phyloP scores from a whole-genome alignment of 345 rosid genomes.

The Brassica incana region DNA sequence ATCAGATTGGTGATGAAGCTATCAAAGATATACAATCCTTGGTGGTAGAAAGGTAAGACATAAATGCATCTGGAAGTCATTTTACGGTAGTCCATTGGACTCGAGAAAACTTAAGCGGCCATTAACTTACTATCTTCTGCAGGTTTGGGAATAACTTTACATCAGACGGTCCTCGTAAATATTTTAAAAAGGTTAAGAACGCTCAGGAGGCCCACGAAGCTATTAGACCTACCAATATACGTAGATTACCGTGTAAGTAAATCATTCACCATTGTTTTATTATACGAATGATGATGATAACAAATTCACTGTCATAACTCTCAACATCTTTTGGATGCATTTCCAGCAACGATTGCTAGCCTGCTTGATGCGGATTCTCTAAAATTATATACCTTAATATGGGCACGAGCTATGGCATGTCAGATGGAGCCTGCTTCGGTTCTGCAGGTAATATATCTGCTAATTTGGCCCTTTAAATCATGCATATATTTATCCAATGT shows the following conservation, averaged over 20 bases:
- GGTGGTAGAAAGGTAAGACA: constrained; percentile 66
- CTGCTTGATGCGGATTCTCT: constrained; percentile 84
- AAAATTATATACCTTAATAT: constrained; percentile 86
- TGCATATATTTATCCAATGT: constrained; percentile 4
- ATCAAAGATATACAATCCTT: constrained; percentile 66
- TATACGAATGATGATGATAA: no score
- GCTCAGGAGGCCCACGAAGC: constrained; percentile 99
- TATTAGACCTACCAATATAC: constrained; percentile 85
- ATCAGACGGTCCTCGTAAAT: constrained; percentile 63
- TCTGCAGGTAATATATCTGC: constrained; percentile 58
- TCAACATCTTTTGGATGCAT: constrained; percentile 25
- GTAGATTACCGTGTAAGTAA: constrained; percentile 74
- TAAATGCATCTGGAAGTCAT: constrained; percentile 2
- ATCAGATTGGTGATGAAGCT: constrained; percentile 92
- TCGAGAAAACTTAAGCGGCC: constrained; percentile 9
- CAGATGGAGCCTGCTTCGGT: constrained; percentile 82
- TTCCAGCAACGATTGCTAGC: constrained; percentile 64
- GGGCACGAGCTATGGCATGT: constrained; percentile 92
- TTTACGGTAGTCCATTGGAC: neutral
- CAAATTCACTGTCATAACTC: neutral
- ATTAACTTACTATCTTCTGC: constrained; percentile 36
- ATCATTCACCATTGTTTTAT: constrained; percentile 16
- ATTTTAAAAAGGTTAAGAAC: constrained; percentile 92
- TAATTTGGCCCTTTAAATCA: constrained; percentile 5
- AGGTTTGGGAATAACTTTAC: constrained; percentile 77